Evolutionary conservation across 768 basidiomycete species (phyloP), one percentile per base, ranked within the genome.

Genomic region (Leccinum variicolor): DNA sequence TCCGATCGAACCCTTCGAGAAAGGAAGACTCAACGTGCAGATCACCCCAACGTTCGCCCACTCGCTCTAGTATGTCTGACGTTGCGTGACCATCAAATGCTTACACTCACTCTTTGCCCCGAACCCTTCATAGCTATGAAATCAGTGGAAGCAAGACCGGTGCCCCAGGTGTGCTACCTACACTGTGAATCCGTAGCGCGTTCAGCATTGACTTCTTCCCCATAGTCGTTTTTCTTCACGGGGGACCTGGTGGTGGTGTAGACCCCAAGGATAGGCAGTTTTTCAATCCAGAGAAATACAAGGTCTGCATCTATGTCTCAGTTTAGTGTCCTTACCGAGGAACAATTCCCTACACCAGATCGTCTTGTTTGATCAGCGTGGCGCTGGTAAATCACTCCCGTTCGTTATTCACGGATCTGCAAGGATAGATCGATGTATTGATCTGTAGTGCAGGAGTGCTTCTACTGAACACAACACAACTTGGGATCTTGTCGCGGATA

Each of bases 401-500:
- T 91, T 70, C 60, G 86, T 77, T 34, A 41, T 41, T 57, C 49
- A 19, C 33, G 29, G 10, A n/a, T 52, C 10, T 15, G 1, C 26
- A 41, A 50, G 29, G 31, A 31, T 47, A n/a, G 46, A 23, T 47
- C 23, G 56, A 26, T 54, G 53, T 45, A 53, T 61, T 52, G 17
- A 56, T 56, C 33, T 23, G 15, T 47, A 50, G n/a, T 55, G 19
- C 64, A 93, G 90, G 72, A 81, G 69, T 55, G 93, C 94, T 8
- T 87, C 73, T 31, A 72, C 87, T 2, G 87, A 90, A 62, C 87
- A 94, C 52, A 98, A 98, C 73, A 97, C 93, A 2, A 97, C 94
- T 5, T 94, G 91, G 92, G 88, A 93, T 67, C 84, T 96, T 43
- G 92, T 98, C 25, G 88, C 83, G 61, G 95, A 98, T 67, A 84